Evolutionary conservation across 148 eudicot genomes (phyloP).

Genomic region (Mesembryanthemum crystallinum): DNA sequence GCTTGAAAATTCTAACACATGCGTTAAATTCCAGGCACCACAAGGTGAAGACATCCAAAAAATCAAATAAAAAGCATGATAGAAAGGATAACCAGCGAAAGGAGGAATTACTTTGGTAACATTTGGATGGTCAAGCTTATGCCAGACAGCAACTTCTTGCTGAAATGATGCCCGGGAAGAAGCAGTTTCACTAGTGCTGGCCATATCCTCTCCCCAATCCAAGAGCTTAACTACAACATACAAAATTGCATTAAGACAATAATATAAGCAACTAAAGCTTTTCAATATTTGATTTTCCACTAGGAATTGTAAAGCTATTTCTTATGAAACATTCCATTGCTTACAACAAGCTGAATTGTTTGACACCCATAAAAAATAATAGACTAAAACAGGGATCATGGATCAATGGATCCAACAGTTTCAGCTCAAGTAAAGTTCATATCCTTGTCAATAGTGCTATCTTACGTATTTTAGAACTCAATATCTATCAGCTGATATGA

Average conservation of each 20-base stretch:
- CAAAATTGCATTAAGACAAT: constrained; percentile 17
- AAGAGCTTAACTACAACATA: constrained; percentile 64
- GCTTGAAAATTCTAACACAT: neutral
- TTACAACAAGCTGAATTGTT: neutral
- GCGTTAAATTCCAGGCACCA: too few relatives aligned
- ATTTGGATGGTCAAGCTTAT: constrained; percentile 78
- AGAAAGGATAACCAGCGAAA: too few relatives aligned
- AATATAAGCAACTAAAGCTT: neutral
- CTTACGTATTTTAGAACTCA: neutral
- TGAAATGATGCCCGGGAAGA: constrained; percentile 66
- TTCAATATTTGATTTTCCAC: too few relatives aligned
- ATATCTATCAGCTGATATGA: neutral
- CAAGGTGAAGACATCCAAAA: neutral
- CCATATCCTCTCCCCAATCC: constrained; percentile 96
- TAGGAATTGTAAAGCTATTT: too few relatives aligned
- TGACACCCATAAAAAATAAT: too few relatives aligned
- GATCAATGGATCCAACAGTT: neutral
- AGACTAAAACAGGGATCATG: too few relatives aligned
- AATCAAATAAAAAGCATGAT: neutral
- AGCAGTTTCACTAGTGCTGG: constrained; percentile 66
- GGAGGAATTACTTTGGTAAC: constrained; percentile 68
- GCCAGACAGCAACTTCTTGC: constrained; percentile 93
- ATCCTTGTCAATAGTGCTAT: neutral
- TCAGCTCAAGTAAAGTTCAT: neutral
- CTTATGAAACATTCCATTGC: neutral